Conservation (phyloP, 805 yeast species). For the Peterozyma toletana region DNA sequence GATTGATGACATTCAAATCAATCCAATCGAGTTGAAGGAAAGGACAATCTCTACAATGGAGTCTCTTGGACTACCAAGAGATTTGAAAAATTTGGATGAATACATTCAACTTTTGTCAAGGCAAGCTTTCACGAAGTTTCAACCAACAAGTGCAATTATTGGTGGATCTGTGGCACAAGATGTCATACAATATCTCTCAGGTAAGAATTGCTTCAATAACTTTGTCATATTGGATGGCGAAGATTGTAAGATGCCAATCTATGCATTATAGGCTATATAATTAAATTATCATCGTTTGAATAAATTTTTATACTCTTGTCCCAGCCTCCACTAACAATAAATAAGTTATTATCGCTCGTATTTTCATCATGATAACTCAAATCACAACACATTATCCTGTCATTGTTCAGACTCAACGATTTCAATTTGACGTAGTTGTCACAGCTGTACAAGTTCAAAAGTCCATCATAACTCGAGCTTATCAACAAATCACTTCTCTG, state of each 20-base stretch:
- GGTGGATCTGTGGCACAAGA: slow-evolving; percentile 93
- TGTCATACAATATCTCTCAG: slow-evolving; percentile 65
- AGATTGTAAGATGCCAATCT: slow-evolving; percentile 72
- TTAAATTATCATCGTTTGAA: slow-evolving; percentile 18
- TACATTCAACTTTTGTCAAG: slow-evolving; percentile 31
- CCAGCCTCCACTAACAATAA: slow-evolving; percentile 70
- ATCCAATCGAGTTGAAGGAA: slow-evolving; percentile 19
- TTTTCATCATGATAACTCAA: slow-evolving; percentile 18
- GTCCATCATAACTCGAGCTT: slow-evolving; percentile 67
- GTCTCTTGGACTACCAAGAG: slow-evolving; percentile 35
- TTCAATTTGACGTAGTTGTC: slow-evolving; percentile 62
- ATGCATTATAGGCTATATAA: slow-evolving; percentile 27
- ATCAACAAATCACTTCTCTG: slow-evolving; percentile 30
- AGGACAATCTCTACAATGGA: slow-evolving; percentile 21
- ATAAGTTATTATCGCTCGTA: slow-evolving; percentile 22
- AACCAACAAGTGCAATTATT: slow-evolving; percentile 79
- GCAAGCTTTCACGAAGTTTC: slow-evolving; percentile 58
- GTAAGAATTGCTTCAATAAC: slow-evolving; percentile 77
- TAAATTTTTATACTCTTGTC: slow-evolving; percentile 72
- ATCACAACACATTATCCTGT: slow-evolving; percentile 70
- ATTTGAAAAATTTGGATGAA: slow-evolving; percentile 30
- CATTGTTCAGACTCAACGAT: slow-evolving; percentile 50
- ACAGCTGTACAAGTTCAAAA: slow-evolving; percentile 53
- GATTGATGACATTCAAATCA: slow-evolving; percentile 16
- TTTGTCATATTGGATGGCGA: slow-evolving; percentile 70